Evolutionary conservation across 2,329 filamentous ascomycete genomes (phyloP).

Genomic region (Westerdykella ornata): DNA sequence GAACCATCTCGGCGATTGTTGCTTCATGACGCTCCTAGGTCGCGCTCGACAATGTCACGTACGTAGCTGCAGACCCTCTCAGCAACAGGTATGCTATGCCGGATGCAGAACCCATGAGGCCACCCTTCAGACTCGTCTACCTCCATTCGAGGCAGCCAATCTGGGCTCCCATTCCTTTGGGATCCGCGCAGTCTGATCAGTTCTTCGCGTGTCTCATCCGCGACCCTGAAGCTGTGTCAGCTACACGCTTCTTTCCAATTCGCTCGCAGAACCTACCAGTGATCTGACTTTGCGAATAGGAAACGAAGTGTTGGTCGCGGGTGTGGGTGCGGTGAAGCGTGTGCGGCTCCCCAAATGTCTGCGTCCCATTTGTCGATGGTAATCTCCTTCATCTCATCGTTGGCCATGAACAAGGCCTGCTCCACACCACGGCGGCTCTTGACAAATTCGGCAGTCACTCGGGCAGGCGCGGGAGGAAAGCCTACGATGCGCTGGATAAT

Average conservation of each 20-base stretch:
- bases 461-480: slow-evolving; percentile 37
- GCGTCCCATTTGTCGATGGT: slow-evolving; percentile 52
- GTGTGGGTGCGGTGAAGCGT: slow-evolving; percentile 19
- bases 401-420: slow-evolving; percentile 53
- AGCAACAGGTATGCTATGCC: slow-evolving; percentile 45
- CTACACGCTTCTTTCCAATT: neutral
- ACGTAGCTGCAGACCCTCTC: slow-evolving; percentile 47
- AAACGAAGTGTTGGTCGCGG: slow-evolving; percentile 48
- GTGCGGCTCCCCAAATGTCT: slow-evolving; percentile 52
- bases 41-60: slow-evolving; percentile 34
- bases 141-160: slow-evolving; percentile 47
- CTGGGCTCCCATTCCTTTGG: slow-evolving; percentile 19
- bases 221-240: slow-evolving; percentile 38
- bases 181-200: slow-evolving; percentile 44
- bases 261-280: slow-evolving; percentile 38
- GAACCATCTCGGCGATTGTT: neutral
- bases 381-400: slow-evolving; percentile 53
- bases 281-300: slow-evolving; percentile 54
- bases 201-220: slow-evolving; percentile 50
- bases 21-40: slow-evolving; percentile 5
- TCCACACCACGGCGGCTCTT: slow-evolving; percentile 45
- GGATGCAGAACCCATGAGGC: slow-evolving; percentile 55
- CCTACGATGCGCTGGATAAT: slow-evolving; percentile 42
- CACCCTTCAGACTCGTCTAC: slow-evolving; percentile 50
- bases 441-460: slow-evolving; percentile 47